Conservation (phyloP, 257 asterid species). For the Rhazya stricta region DNA sequence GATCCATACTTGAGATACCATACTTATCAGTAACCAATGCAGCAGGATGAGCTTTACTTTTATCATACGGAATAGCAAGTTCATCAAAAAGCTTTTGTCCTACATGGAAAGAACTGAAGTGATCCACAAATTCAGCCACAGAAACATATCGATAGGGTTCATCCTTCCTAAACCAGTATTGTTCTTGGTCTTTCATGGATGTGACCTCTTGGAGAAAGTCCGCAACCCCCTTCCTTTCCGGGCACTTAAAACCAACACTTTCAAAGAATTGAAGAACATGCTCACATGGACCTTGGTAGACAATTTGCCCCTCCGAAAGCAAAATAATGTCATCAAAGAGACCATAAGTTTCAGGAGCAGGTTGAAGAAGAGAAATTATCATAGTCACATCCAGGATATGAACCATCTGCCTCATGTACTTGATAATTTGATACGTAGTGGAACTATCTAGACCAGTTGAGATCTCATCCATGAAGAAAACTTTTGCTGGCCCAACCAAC, state of each 20-base stretch:
- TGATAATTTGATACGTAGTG: slow-evolving; percentile 78
- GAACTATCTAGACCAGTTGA: slow-evolving; percentile 98
- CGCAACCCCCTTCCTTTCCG: slow-evolving; percentile 88
- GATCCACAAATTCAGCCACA: slow-evolving; percentile 57
- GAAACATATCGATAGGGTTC: slow-evolving; percentile 62
- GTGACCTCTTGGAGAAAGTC: slow-evolving; percentile 97
- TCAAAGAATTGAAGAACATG: slow-evolving; percentile 71
- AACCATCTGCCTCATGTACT: slow-evolving; percentile 90
- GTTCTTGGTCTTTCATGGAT: slow-evolving; percentile 80
- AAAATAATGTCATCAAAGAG: slow-evolving; percentile 85
- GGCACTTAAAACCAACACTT: slow-evolving; percentile 87
- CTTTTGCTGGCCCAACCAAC: slow-evolving; percentile 96
- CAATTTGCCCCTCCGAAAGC: slow-evolving; percentile 72
- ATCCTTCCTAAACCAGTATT: slow-evolving; percentile 72
- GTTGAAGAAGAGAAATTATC: slow-evolving; percentile 92
- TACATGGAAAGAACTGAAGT: slow-evolving; percentile 59
- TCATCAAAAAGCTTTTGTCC: slow-evolving; percentile 68
- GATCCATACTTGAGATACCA: slow-evolving; percentile 79
- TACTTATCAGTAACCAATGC: slow-evolving; percentile 81
- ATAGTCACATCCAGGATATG: slow-evolving; percentile 87
- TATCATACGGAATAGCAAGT: slow-evolving; percentile 64
- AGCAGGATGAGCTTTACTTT: slow-evolving; percentile 73
- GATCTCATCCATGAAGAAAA: slow-evolving; percentile 95
- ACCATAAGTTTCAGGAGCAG: slow-evolving; percentile 87
- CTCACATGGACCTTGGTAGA: slow-evolving; percentile 93